Evolutionary conservation across 2,329 filamentous ascomycete species (phyloP).

Genomic region (Penicillium oxalicum): DNA sequence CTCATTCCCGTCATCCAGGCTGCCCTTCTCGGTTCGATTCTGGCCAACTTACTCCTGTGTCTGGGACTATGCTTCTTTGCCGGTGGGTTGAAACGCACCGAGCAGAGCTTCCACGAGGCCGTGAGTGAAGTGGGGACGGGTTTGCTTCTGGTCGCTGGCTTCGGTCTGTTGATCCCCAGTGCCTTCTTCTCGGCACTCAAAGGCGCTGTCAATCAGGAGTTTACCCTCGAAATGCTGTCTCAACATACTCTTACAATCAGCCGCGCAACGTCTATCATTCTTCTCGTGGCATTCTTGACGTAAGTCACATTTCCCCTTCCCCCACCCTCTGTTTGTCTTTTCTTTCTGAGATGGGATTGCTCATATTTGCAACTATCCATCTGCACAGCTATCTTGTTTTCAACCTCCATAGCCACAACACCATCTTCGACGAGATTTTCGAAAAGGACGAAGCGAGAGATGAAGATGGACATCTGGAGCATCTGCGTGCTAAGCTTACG

Average conservation of each 20-base stretch:
- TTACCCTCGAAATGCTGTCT: constrained; percentile 40
- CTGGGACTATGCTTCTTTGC: constrained; percentile 74
- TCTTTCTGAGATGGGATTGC: neutral
- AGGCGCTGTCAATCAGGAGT: constrained; percentile 35
- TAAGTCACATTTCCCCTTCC: constrained; percentile 36
- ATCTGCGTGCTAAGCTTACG: constrained; percentile 62
- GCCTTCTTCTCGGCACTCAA: constrained; percentile 43
- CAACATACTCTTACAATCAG: constrained; percentile 59
- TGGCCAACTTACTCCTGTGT: constrained; percentile 76
- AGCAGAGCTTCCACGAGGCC: constrained; percentile 65
- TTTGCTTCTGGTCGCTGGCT: constrained; percentile 69
- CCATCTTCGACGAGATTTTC: constrained; percentile 69
- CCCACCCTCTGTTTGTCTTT: neutral
- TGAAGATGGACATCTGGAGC: constrained; percentile 56
- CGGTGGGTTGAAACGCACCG: constrained; percentile 62
- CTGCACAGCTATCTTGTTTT: constrained; percentile 53
- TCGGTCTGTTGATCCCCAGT: constrained; percentile 40
- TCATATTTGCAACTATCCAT: neutral
- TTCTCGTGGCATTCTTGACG: constrained; percentile 62
- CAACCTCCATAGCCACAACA: constrained; percentile 70
- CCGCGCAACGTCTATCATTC: constrained; percentile 62
- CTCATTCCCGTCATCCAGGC: constrained; percentile 67
- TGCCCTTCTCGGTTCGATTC: constrained; percentile 74
- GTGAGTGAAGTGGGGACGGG: constrained; percentile 75
- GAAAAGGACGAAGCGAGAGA: constrained; percentile 64